Conservation (phyloP, 257 asterid species). For the Cruciata laevipes region DNA sequence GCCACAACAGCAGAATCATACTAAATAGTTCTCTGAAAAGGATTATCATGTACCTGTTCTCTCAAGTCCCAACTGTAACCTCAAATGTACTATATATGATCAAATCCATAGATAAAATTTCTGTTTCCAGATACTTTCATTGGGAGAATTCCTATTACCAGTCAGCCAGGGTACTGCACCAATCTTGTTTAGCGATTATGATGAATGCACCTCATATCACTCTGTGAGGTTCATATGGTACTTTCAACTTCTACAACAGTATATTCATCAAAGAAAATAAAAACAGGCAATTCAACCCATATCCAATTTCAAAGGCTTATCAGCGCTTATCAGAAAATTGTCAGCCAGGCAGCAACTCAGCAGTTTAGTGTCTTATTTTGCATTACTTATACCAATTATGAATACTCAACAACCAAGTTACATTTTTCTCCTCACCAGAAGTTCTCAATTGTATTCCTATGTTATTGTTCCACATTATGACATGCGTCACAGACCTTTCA, state of each 20-base stretch:
- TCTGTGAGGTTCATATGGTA: background rate
- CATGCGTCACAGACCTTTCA: background rate
- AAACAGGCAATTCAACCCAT: conserved; percentile 1
- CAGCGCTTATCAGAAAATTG: background rate
- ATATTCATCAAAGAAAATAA: conserved; percentile 8
- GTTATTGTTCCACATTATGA: background rate
- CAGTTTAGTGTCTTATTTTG: background rate
- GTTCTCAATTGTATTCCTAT: background rate
- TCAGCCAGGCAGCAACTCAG: background rate
- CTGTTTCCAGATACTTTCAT: background rate
- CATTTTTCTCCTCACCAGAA: background rate
- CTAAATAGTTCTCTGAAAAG: background rate
- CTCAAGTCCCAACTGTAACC: too few species aligned
- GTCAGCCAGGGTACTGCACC: background rate
- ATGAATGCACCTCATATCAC: background rate
- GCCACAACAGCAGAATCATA: background rate
- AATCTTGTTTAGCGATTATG: background rate
- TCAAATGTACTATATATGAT: background rate
- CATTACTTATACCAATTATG: background rate
- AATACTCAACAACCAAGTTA: conserved; percentile 1
- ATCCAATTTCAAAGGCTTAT: conserved; percentile 7
- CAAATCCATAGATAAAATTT: background rate
- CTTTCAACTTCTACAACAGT: conserved; percentile 6
- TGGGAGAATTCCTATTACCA: background rate
- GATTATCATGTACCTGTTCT: too few species aligned